These are phyloP conservation scores for Henckelia pumila DNA, from an alignment of 257 asterid genomes.

Conservation along the genomic window DNA sequence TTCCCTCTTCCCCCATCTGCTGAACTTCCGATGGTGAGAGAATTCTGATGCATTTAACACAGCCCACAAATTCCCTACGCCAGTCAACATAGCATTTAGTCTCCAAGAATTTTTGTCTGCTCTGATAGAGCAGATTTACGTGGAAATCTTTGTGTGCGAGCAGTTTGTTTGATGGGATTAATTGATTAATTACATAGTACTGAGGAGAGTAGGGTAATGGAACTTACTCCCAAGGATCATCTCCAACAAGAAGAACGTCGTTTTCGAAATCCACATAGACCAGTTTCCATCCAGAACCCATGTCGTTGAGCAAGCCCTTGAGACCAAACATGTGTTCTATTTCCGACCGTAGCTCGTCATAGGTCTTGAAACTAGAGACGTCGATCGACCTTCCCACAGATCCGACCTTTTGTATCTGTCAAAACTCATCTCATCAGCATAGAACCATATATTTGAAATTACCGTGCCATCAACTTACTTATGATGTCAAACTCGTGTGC, in stretches of 20 bases:
- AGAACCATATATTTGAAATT: background rate
- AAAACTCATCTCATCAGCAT: conserved; percentile 6
- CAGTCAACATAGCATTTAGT: background rate
- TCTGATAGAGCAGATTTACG: background rate
- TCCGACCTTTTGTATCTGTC: conserved; percentile 85
- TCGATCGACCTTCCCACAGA: conserved; percentile 95
- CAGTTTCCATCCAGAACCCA: conserved; percentile 83
- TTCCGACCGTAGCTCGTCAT: conserved; percentile 70
- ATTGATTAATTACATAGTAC: background rate
- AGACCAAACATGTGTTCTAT: conserved; percentile 93
- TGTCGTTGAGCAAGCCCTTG: conserved; percentile 71
- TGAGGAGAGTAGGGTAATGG: background rate
- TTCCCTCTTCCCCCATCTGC: conserved; percentile 99
- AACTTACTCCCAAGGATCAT: conserved; percentile 98
- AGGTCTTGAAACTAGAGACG: conserved; percentile 68
- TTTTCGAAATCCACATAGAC: conserved; percentile 90
- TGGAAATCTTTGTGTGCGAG: background rate
- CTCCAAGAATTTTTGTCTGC: background rate
- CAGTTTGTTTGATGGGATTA: background rate
- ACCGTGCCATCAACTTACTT: background rate
- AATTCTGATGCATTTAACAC: conserved; percentile 91
- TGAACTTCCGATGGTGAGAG: conserved; percentile 89
- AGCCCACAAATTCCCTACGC: conserved; percentile 82
- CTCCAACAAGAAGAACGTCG: conserved; percentile 87
- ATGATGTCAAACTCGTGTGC: background rate